These are phyloP conservation scores for Cladosporium sp. DNA, from an alignment of 2,329 filamentous ascomycete species.

Conservation along the genomic window DNA sequence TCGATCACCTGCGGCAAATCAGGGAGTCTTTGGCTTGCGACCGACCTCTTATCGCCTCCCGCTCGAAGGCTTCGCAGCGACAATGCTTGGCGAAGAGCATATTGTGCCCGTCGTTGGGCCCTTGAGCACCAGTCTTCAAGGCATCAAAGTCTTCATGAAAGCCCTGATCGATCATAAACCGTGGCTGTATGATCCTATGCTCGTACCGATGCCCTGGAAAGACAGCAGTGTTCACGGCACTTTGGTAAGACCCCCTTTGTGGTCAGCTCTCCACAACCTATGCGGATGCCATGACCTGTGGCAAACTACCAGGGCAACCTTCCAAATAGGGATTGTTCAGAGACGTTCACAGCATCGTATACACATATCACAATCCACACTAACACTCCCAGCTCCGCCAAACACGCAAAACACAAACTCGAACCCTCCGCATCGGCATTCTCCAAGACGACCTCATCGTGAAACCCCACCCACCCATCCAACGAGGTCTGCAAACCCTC, in stretches of 20 bases:
- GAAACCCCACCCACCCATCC: slow-evolving; percentile 61
- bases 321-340: too few species aligned
- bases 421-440: slow-evolving; percentile 50
- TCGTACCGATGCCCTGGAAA: slow-evolving; percentile 56
- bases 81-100: slow-evolving; percentile 42
- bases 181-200: slow-evolving; percentile 55
- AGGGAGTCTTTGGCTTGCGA: slow-evolving; percentile 42
- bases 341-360: too few species aligned
- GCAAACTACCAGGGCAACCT: too few species aligned
- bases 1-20: slow-evolving; percentile 45
- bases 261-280: background rate
- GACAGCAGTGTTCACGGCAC: slow-evolving; percentile 10
- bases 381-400: too few species aligned
- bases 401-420: too few species aligned
- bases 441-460: slow-evolving; percentile 64
- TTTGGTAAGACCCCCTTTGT: too few species aligned
- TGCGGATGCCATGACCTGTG: too few species aligned
- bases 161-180: slow-evolving; percentile 50
- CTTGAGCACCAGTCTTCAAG: slow-evolving; percentile 50
- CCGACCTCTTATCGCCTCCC: slow-evolving; percentile 38
- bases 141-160: slow-evolving; percentile 52
- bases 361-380: too few species aligned
- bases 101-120: slow-evolving; percentile 52
- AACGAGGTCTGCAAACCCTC: slow-evolving; percentile 50
- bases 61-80: slow-evolving; percentile 36